phyloP scores from a whole-genome alignment of 225 moss, liverwort and hornwort species.

The Bryoerythrophyllum caledonicum region DNA sequence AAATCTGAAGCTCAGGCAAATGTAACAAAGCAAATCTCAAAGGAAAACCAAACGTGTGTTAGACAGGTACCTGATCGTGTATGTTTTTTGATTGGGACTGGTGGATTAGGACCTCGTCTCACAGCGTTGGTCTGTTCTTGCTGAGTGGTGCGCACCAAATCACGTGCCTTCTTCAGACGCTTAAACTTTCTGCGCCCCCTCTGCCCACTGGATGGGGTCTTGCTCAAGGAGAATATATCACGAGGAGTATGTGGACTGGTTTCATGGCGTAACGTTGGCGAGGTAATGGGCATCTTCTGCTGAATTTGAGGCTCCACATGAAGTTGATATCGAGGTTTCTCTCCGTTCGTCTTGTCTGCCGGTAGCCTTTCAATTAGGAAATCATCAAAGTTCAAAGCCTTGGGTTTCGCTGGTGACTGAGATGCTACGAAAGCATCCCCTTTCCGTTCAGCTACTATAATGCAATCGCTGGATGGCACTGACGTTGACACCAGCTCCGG shows the following conservation, averaged over 20 bases:
- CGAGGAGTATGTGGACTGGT: slow-evolving; percentile 26
- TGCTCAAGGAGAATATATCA: slow-evolving; percentile 25
- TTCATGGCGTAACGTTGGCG: slow-evolving; percentile 24
- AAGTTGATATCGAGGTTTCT: slow-evolving; percentile 27
- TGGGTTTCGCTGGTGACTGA: slow-evolving; percentile 55
- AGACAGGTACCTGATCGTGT: slow-evolving; percentile 37
- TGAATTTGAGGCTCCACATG: slow-evolving; percentile 18
- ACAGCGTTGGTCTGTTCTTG: slow-evolving; percentile 33
- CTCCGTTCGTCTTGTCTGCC: not conserved
- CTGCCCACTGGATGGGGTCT: slow-evolving; percentile 44
- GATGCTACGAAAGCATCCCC: slow-evolving; percentile 16
- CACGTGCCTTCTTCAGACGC: slow-evolving; percentile 65
- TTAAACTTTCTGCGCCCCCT: slow-evolving; percentile 43
- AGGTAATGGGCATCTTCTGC: slow-evolving; percentile 8
- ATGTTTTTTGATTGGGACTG: slow-evolving; percentile 27
- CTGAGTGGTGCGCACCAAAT: slow-evolving; percentile 43
- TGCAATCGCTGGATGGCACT: slow-evolving; percentile 27
- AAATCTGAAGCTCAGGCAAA: slow-evolving; percentile 3
- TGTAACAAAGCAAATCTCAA: slow-evolving; percentile 7
- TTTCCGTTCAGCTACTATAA: slow-evolving; percentile 34
- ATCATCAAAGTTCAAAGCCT: slow-evolving; percentile 52
- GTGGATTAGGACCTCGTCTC: slow-evolving; percentile 23
- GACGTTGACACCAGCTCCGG: slow-evolving; percentile 26
- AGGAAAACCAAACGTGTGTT: not conserved
- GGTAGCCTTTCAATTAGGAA: slow-evolving; percentile 18